Evolutionary conservation across 2,329 filamentous ascomycete genomes (phyloP), one percentile per base, ranked within the genome.

Genomic region (Penicillium sp.): DNA sequence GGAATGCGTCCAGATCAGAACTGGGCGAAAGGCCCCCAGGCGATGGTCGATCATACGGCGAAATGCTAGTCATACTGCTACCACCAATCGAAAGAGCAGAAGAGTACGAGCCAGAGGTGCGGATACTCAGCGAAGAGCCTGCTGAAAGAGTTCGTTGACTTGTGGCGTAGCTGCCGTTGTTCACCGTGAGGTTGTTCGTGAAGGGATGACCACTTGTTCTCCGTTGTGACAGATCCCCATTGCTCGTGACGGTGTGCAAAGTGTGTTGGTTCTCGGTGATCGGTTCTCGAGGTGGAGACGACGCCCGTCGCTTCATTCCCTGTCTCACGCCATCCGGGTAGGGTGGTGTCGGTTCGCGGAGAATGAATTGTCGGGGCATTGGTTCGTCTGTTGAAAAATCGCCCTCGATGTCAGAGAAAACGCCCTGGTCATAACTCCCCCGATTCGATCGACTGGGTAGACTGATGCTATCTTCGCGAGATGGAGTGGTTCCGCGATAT

Each of bases 11-110:
- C 39, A 81, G 69, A 61, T 85, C 83, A n/a, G 79, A 79, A 37
- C 78, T 77, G 13, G 83, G 83, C 16, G 85, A 87, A 56, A 87
- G 69, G 13, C 81, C 81, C 49, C 82, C 79, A 13, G 85, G 84
- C 26, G 86, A 88, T 28, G 83, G 73, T 45, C 82, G 82, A 51
- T 86, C 84, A 63, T 82, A 81, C 28, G 84, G 86, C 42, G 81
- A 82, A 59, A 86, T 81, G 67, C 84, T 88, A 29, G 86, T 87
- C 66, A 86, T 80, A 67, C 85, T 89, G 72, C 85, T 88, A 40
- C 81, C 81, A 58, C 73, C 72, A 61, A 83, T 76, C 16, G 86
- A 88, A 18, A 87, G 71, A 7, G 83, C 84, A 7, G 86, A 88
- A 11, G 84, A 82, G 64, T 87, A 82, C 1, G 86, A 89, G 24